These are phyloP conservation scores for Rubus parviflorus DNA, from an alignment of 306 rosid species.

Conservation along the genomic window DNA sequence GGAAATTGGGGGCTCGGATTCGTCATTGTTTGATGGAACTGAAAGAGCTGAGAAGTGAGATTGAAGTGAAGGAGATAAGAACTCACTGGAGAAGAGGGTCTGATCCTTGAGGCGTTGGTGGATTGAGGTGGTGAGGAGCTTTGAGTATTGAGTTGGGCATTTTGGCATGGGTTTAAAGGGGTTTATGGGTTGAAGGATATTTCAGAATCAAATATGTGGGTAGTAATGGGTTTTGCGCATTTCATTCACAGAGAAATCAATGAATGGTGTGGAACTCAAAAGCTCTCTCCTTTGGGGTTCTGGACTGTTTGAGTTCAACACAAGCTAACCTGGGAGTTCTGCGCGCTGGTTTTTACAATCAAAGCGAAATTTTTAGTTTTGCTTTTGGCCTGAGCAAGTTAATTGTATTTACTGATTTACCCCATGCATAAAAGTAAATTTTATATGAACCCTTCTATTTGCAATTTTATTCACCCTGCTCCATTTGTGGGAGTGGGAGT, in stretches of 20 bases:
- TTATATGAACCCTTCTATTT: too few species aligned
- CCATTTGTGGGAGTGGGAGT: too few species aligned
- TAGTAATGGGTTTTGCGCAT: not conserved
- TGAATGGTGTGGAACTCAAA: not conserved
- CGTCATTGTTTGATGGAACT: constrained; percentile 23
- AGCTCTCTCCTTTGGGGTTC: not conserved
- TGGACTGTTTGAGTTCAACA: constrained; percentile 6
- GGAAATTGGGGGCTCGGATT: constrained; percentile 42
- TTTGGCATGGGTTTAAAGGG: constrained; percentile 49
- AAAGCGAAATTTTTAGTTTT: not conserved
- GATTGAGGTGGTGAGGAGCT: constrained; percentile 35
- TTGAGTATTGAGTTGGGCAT: constrained; percentile 38
- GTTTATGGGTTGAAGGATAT: not conserved
- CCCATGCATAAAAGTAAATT: too few species aligned
- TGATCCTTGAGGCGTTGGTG: constrained; percentile 16
- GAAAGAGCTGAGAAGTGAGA: constrained; percentile 27
- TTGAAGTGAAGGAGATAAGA: not conserved
- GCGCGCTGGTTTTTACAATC: not conserved
- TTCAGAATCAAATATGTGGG: constrained; percentile 1
- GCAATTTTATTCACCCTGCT: too few species aligned
- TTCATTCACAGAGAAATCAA: not conserved
- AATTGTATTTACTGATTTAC: not conserved
- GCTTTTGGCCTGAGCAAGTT: not conserved
- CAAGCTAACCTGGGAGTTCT: not conserved
- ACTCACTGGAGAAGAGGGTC: not conserved